A percentile compares a stretch with the other conserved stretches of the same genome.
phyloP scores from a whole-genome alignment of 1,139 yeast genomes.

The Yamadazyma triangularis region DNA sequence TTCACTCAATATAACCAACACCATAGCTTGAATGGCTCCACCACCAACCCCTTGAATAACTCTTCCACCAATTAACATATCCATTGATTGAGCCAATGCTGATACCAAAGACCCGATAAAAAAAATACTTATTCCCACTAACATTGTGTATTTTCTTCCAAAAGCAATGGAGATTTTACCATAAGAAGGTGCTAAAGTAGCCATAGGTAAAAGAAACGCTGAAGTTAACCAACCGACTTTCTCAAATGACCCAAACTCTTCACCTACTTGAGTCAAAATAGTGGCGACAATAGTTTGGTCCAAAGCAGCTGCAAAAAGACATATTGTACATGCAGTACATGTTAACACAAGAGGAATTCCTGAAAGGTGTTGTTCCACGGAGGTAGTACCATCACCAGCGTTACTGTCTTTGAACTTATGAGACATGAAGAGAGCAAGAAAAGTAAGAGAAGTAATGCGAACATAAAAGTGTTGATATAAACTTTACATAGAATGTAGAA shows the following conservation, averaged over 20 bases:
- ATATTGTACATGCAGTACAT: constrained; percentile 40
- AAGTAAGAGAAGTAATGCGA: too few species aligned
- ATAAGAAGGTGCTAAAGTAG: constrained; percentile 55
- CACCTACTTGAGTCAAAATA: constrained; percentile 51
- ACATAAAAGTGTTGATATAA: too few species aligned
- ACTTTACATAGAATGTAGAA: too few species aligned
- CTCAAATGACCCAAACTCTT: constrained; percentile 48
- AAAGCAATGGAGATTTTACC: constrained; percentile 58
- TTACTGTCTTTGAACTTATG: constrained; percentile 37
- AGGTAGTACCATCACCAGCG: constrained; percentile 56
- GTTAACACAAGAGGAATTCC: constrained; percentile 42
- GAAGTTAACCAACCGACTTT: constrained; percentile 59
- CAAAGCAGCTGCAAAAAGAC: constrained; percentile 58
- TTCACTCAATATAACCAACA: constrained; percentile 56
- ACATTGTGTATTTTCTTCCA: constrained; percentile 53
- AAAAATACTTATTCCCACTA: constrained; percentile 49
- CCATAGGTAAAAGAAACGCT: constrained; percentile 58
- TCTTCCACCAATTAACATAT: constrained; percentile 64
- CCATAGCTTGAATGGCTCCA: constrained; percentile 62
- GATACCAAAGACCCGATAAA: constrained; percentile 61
- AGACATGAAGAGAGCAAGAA: too few species aligned
- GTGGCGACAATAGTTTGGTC: constrained; percentile 69
- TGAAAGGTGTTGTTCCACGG: constrained; percentile 43
- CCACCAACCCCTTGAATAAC: constrained; percentile 73
- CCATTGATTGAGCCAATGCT: constrained; percentile 54